Conservation (phyloP, 2,329 filamentous ascomycete genomes). For the Fusarium sp. region DNA sequence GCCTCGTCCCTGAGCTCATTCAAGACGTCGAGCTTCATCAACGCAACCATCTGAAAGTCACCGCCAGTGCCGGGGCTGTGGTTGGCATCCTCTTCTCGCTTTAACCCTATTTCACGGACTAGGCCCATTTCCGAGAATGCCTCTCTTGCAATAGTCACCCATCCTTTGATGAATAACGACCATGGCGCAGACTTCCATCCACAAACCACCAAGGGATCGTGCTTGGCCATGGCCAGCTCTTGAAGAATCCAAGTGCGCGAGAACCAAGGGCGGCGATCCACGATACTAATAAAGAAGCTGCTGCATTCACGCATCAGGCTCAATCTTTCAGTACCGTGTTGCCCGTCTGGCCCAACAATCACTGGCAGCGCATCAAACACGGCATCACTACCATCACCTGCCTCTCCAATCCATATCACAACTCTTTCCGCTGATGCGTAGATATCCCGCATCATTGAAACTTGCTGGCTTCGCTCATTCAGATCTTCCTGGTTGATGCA, state of each 20-base stretch:
- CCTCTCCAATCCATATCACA: not conserved
- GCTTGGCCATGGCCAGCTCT: not conserved
- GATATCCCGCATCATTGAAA: not conserved
- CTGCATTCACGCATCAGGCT: not conserved
- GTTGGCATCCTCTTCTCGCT: not conserved
- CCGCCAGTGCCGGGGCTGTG: not conserved
- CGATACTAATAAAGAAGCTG: not conserved
- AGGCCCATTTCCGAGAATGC: not conserved
- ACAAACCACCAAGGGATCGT: not conserved
- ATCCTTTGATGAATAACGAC: not conserved
- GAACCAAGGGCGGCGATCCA: not conserved
- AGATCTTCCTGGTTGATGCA: not conserved
- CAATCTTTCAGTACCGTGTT: not conserved
- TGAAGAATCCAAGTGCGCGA: not conserved
- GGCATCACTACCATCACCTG: not conserved
- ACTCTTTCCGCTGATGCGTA: not conserved
- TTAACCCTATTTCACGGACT: not conserved
- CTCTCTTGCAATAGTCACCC: not conserved
- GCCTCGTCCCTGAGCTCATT: not conserved
- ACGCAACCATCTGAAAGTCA: not conserved
- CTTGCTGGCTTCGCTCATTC: not conserved
- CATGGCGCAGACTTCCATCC: not conserved
- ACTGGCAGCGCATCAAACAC: not conserved
- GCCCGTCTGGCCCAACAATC: not conserved
- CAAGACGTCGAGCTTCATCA: not conserved